phyloP scores from a whole-genome alignment of 2,329 filamentous ascomycete species.

The Cucurbitaria berberidis region DNA sequence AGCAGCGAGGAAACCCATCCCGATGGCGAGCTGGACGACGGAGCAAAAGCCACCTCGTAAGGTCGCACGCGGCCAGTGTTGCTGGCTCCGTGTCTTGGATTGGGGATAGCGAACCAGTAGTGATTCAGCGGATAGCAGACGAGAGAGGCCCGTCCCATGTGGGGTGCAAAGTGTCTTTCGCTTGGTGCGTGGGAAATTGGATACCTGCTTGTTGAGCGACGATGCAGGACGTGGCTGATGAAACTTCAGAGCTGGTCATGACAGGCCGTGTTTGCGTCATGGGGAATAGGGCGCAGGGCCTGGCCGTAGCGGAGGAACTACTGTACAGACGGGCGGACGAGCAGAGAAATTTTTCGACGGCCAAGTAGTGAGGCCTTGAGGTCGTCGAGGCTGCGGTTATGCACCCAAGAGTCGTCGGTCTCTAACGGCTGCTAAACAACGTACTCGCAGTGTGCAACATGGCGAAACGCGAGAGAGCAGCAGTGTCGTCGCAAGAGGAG shows the following conservation, averaged over 20 bases:
- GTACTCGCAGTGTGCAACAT: conserved; percentile 1
- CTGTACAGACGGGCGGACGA: conserved; percentile 2
- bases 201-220: conserved; percentile 19
- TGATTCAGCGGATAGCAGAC: conserved; percentile 9
- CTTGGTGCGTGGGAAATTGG: conserved; percentile 12
- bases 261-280: conserved; percentile 10
- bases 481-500: conserved; percentile 7
- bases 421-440: not conserved
- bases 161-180: conserved; percentile 2
- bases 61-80: conserved; percentile 13
- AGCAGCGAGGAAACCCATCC: conserved; percentile 23
- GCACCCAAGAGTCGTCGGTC: too few species aligned
- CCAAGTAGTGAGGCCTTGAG: not conserved
- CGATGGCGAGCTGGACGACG: conserved; percentile 16
- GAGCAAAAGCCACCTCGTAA: conserved; percentile 8
- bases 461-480: conserved; percentile 13
- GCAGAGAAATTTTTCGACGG: not conserved
- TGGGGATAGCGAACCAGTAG: conserved; percentile 12
- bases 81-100: conserved; percentile 11
- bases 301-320: conserved; percentile 6
- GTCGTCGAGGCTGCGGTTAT: not conserved
- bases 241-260: conserved; percentile 2
- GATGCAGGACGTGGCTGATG: conserved; percentile 11
- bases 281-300: not conserved
- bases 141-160: conserved; percentile 8